A percentile compares a stretch with the other conserved stretches of the same genome.
Conservation (phyloP, 2,329 filamentous ascomycete species). For the Akanthomyces uredinophilus region DNA sequence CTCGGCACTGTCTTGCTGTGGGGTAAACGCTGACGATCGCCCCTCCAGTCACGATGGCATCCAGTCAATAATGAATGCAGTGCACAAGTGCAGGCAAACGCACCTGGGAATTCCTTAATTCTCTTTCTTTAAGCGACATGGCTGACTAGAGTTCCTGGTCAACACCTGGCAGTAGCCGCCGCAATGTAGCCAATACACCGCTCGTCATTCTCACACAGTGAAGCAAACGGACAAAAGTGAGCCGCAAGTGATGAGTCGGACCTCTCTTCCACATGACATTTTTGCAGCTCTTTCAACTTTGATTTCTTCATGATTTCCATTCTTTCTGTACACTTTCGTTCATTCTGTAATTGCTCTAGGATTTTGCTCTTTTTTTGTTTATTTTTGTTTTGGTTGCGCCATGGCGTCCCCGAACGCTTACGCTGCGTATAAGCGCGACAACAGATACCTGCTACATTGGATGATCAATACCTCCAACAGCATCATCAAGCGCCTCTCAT, state of each 20-base stretch:
- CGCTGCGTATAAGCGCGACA: conserved; percentile 1
- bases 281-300: too few relatives aligned
- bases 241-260: too few relatives aligned
- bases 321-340: neutral
- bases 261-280: too few relatives aligned
- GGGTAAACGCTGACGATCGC: neutral
- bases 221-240: too few relatives aligned
- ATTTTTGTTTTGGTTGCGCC: neutral
- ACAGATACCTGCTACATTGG: neutral
- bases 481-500: neutral
- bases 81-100: too few relatives aligned
- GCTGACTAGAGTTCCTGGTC: too few relatives aligned
- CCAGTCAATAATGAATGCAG: too few relatives aligned
- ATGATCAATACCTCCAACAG: neutral
- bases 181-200: too few relatives aligned
- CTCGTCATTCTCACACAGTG: too few relatives aligned
- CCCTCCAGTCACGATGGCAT: neutral
- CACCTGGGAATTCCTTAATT: too few relatives aligned
- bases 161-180: too few relatives aligned
- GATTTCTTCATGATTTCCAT: neutral
- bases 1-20: neutral
- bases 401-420: neutral
- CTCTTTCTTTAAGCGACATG: too few relatives aligned
- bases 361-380: neutral
- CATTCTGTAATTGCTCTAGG: neutral